These are phyloP conservation scores for Colletotrichum gigasporum DNA, from an alignment of 2,329 filamentous ascomycete species.

Conservation along the genomic window DNA sequence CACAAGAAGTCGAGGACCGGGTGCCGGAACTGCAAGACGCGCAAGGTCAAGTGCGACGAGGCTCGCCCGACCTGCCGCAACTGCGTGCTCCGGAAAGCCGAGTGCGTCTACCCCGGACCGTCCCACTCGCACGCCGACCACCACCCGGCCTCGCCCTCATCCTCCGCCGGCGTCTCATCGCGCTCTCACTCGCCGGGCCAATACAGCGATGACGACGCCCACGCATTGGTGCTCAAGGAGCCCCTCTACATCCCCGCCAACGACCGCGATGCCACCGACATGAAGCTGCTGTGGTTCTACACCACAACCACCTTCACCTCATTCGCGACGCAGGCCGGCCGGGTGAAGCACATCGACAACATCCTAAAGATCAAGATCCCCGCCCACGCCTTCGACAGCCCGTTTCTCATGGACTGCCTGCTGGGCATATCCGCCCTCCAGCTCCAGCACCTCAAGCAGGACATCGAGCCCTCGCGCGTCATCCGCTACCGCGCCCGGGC, in stretches of 20 bases:
- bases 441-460: slow-evolving; percentile 51
- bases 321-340: slow-evolving; percentile 52
- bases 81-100: slow-evolving; percentile 57
- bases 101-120: slow-evolving; percentile 55
- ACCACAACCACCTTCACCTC: slow-evolving; percentile 55
- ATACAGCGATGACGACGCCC: slow-evolving; percentile 23
- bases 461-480: slow-evolving; percentile 49
- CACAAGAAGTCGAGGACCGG: slow-evolving; percentile 65
- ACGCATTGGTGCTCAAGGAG: slow-evolving; percentile 33
- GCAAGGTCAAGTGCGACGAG: slow-evolving; percentile 67
- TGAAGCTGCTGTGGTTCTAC: slow-evolving; percentile 67
- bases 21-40: slow-evolving; percentile 63
- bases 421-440: slow-evolving; percentile 62
- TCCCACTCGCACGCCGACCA: slow-evolving; percentile 20
- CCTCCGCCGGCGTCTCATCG: slow-evolving; percentile 10
- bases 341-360: slow-evolving; percentile 46
- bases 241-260: slow-evolving; percentile 40
- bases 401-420: slow-evolving; percentile 65
- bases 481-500: slow-evolving; percentile 58
- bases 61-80: slow-evolving; percentile 57
- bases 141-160: slow-evolving; percentile 17
- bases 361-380: slow-evolving; percentile 58
- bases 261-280: slow-evolving; percentile 50
- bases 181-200: slow-evolving; percentile 9
- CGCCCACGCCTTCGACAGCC: slow-evolving; percentile 59